Evolutionary conservation across 495 filamentous ascomycete genomes (phyloP).

Genomic region (Parathielavia appendiculata): DNA sequence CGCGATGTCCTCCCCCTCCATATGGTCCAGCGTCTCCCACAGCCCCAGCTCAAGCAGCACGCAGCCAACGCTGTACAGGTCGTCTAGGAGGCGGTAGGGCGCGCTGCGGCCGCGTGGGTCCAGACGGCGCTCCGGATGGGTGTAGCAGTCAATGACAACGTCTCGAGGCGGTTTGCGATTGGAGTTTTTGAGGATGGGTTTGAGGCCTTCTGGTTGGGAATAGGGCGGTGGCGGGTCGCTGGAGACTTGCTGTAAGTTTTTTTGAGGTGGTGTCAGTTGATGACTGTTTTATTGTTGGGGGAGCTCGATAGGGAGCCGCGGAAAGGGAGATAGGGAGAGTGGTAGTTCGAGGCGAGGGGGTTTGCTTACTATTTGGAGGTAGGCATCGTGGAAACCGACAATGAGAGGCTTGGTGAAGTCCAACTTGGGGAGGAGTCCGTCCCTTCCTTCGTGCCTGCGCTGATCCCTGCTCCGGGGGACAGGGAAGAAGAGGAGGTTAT

Average conservation of each 20-base stretch:
- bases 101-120: background rate
- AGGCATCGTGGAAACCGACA: constrained; percentile 12
- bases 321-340: no score
- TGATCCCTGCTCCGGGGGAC: background rate
- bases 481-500: constrained; percentile 17
- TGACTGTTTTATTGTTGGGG: no score
- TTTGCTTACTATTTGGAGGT: no score
- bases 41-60: constrained; percentile 18
- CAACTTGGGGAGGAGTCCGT: constrained; percentile 12
- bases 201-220: constrained; percentile 4
- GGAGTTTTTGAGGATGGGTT: constrained; percentile 18
- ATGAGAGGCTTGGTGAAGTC: constrained; percentile 13
- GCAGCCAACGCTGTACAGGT: constrained; percentile 11
- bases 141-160: constrained; percentile 10
- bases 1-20: constrained; percentile 9
- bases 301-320: no score
- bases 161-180: background rate
- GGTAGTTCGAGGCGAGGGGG: no score
- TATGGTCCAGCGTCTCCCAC: constrained; percentile 15
- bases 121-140: constrained; percentile 10
- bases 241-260: no score
- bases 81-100: background rate
- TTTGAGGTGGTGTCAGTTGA: background rate
- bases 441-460: constrained; percentile 10
- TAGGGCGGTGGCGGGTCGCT: background rate